Evolutionary conservation across 1,139 yeast genomes (phyloP), one percentile per base, ranked within the genome.

Genomic region (Candida gigantensis): DNA sequence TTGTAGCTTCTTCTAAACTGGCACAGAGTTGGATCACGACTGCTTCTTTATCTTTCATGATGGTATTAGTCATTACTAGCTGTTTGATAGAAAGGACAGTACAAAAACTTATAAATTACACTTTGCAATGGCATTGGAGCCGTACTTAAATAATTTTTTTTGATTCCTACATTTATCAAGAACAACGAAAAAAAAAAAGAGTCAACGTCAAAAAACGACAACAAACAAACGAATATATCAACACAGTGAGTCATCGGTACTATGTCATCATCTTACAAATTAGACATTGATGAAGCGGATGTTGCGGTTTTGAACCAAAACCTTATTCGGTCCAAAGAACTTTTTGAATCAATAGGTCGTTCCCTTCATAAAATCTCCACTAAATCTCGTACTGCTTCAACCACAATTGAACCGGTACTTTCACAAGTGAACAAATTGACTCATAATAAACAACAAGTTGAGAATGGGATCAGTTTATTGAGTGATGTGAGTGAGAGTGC

Each of bases 271-370:
- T n/a, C 48, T 29, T 47, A 41, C 32, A 50, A 53, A 38, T 62
- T 62, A 10, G 92, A 84, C 51, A 68, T 80, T 2, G 95, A 86
- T 52, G 95, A 85, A 55, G 90, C 94, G 3, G 96, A 88, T 50
- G 81, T 87, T 32, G 81, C 88, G 3, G 89, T 89, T 7, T 69
- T 89, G 28, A 85, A 85, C 40, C 94, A 85, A 52, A 83, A 85
- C 39, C 66, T 89, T 24, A 60, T 71, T 34, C 74, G 77, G 40
- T 77, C 89, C 5, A 74, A 74, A 31, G 72, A 70, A 13, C 59
- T 88, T 26, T 77, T 89, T 18, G 58, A 62, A 3, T 65, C 74
- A 34, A 80, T 89, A 38, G 69, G 79, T 12, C 58, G 65, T 25
- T 79, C 88, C 1, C 62, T 89, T 25, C 62, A 60, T 30, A 69